Conservation (phyloP, 2,329 filamentous ascomycete genomes). For the Fusarium paranaense region DNA sequence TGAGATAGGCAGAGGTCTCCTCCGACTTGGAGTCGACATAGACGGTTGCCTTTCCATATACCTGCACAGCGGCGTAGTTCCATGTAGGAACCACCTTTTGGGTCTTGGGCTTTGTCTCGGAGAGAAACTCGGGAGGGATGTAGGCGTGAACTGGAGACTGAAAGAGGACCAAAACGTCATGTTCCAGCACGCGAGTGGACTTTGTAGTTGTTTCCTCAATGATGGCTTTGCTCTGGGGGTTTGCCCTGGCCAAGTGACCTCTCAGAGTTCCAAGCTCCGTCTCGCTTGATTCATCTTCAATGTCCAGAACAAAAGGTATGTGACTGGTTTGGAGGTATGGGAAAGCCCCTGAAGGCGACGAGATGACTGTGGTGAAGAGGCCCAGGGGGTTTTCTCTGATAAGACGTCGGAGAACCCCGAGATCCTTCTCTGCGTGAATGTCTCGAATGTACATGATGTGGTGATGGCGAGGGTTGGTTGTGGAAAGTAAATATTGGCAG, state of each 20-base stretch:
- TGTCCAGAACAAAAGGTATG: conserved; percentile 67
- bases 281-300: conserved; percentile 52
- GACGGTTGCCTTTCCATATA: background rate
- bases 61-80: background rate
- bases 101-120: background rate
- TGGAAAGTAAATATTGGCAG: background rate
- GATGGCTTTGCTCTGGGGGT: conserved; percentile 71
- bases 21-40: background rate
- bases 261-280: conserved; percentile 58
- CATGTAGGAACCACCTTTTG: background rate
- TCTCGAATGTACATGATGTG: conserved; percentile 6
- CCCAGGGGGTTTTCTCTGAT: conserved; percentile 70
- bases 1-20: background rate
- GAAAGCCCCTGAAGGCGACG: conserved; percentile 51
- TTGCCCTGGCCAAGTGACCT: conserved; percentile 70
- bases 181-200: background rate
- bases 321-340: conserved; percentile 68
- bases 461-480: background rate
- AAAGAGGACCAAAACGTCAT: background rate
- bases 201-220: conserved; percentile 52
- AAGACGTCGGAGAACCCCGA: conserved; percentile 62
- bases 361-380: conserved; percentile 70
- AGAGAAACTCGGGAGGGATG: background rate
- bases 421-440: conserved; percentile 62
- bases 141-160: background rate